Evolutionary conservation across 495 filamentous ascomycete species (phyloP).

Genomic region (Neurospora pannonica): DNA sequence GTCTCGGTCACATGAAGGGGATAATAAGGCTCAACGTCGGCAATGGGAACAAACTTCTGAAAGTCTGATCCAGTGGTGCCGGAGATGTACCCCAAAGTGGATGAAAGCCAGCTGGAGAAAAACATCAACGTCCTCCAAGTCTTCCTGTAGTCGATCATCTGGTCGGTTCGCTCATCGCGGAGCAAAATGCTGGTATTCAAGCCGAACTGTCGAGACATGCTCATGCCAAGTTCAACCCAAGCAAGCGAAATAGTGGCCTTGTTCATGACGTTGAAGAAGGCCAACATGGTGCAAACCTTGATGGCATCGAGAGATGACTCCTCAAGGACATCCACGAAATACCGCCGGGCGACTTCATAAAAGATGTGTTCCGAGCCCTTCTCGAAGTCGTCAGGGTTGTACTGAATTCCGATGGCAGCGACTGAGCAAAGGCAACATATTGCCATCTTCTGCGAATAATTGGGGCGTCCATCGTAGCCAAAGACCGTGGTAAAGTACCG

Average conservation of each 20-base stretch:
- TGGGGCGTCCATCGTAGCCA: slow-evolving; percentile 4
- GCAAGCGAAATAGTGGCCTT: slow-evolving; percentile 20
- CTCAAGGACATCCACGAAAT: slow-evolving; percentile 16
- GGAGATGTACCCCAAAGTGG: slow-evolving; percentile 23
- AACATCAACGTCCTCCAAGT: slow-evolving; percentile 22
- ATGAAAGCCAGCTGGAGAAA: slow-evolving; percentile 25
- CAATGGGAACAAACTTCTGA: slow-evolving; percentile 12
- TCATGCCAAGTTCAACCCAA: slow-evolving; percentile 20
- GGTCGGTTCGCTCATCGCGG: slow-evolving; percentile 11
- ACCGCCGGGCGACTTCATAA: slow-evolving; percentile 13
- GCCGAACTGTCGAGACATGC: slow-evolving; percentile 14
- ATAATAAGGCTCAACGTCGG: not conserved
- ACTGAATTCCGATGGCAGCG: slow-evolving; percentile 21
- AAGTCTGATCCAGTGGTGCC: slow-evolving; percentile 13
- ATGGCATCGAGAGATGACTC: slow-evolving; percentile 17
- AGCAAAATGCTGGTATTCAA: slow-evolving; percentile 1
- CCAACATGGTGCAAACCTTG: slow-evolving; percentile 23
- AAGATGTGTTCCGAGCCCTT: slow-evolving; percentile 8
- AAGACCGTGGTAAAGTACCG: slow-evolving; percentile 9
- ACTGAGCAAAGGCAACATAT: slow-evolving; percentile 15
- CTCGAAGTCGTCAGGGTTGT: slow-evolving; percentile 12
- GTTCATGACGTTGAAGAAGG: slow-evolving; percentile 23
- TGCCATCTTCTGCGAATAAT: slow-evolving; percentile 5
- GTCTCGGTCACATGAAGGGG: not conserved
- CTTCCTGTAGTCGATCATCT: slow-evolving; percentile 16